Evolutionary conservation across 208 protist genomes (phyloP).

Genomic region (Leishmania amazonensis): DNA sequence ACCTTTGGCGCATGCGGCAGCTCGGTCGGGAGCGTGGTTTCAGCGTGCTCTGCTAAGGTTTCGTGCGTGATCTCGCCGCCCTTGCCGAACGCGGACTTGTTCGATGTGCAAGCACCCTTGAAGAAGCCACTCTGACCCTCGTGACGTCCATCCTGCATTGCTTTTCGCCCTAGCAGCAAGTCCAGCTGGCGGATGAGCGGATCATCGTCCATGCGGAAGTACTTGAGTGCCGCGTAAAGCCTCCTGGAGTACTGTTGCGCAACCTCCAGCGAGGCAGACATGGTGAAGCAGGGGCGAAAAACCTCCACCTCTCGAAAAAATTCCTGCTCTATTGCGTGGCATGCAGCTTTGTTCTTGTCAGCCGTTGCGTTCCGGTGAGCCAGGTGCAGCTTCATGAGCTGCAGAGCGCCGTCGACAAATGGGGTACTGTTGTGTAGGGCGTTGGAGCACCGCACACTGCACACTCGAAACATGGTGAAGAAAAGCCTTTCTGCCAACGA

Average conservation of each 20-base stretch:
- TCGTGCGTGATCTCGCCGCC: neutral
- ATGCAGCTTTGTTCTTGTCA: slow-evolving; percentile 63
- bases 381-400: slow-evolving; percentile 84
- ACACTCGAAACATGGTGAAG: slow-evolving; percentile 6
- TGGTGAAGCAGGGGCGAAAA: slow-evolving; percentile 83
- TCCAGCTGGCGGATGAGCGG: slow-evolving; percentile 85
- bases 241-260: slow-evolving; percentile 74
- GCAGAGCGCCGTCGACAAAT: slow-evolving; percentile 78
- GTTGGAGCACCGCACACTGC: slow-evolving; percentile 32
- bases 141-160: slow-evolving; percentile 45
- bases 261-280: slow-evolving; percentile 70
- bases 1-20: slow-evolving; percentile 76
- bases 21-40: slow-evolving; percentile 74
- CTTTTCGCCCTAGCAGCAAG: slow-evolving; percentile 65
- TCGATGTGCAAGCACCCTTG: slow-evolving; percentile 19
- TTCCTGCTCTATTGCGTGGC: slow-evolving; percentile 74
- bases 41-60: slow-evolving; percentile 49
- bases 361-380: slow-evolving; percentile 72
- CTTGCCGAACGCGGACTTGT: neutral
- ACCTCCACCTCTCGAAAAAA: slow-evolving; percentile 81
- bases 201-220: slow-evolving; percentile 84
- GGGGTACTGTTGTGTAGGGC: slow-evolving; percentile 59
- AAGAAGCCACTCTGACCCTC: slow-evolving; percentile 30
- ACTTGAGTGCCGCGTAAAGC: slow-evolving; percentile 64
- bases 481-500: neutral